These are phyloP conservation scores for Arachnomyces sp. DNA, from an alignment of 2,329 filamentous ascomycete genomes.

Conservation along the genomic window DNA sequence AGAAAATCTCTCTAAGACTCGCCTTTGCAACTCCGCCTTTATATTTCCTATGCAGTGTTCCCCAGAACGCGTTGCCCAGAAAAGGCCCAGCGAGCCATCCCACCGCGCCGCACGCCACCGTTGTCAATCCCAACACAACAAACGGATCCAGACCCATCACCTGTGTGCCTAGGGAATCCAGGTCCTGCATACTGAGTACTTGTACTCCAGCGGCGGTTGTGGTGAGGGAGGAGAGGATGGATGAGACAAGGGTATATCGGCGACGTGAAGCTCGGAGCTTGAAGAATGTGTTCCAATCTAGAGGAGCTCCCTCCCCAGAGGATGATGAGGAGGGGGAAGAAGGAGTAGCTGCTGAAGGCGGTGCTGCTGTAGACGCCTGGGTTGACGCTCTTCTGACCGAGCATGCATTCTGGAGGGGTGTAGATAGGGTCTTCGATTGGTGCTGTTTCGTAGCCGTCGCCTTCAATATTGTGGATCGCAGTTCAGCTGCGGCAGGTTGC, in stretches of 20 bases:
- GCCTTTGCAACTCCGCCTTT: conserved; percentile 65
- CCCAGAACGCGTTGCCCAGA: conserved; percentile 73
- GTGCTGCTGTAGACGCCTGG: conserved; percentile 12
- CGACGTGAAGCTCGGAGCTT: conserved; percentile 77
- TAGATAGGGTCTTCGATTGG: too few species aligned
- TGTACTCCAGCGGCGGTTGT: conserved; percentile 48
- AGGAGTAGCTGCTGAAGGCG: neutral
- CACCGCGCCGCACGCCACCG: conserved; percentile 64
- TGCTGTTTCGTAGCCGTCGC: too few species aligned
- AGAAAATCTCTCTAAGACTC: conserved; percentile 26
- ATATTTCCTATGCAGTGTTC: conserved; percentile 62
- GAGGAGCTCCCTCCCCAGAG: conserved; percentile 27
- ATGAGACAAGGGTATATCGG: conserved; percentile 73
- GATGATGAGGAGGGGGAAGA: conserved; percentile 8
- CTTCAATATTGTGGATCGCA: too few species aligned
- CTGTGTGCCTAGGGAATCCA: conserved; percentile 57
- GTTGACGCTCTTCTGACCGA: neutral
- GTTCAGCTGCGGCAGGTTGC: neutral
- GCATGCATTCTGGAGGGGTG: too few species aligned
- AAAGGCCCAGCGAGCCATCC: conserved; percentile 86
- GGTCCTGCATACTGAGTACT: conserved; percentile 60
- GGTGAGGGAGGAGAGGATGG: conserved; percentile 55
- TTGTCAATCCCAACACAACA: conserved; percentile 73
- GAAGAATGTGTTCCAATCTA: conserved; percentile 92
- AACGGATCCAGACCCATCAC: conserved; percentile 82